These are phyloP conservation scores for Lomentospora prolificans DNA, from an alignment of 2,329 filamentous ascomycete genomes.

Conservation along the genomic window DNA sequence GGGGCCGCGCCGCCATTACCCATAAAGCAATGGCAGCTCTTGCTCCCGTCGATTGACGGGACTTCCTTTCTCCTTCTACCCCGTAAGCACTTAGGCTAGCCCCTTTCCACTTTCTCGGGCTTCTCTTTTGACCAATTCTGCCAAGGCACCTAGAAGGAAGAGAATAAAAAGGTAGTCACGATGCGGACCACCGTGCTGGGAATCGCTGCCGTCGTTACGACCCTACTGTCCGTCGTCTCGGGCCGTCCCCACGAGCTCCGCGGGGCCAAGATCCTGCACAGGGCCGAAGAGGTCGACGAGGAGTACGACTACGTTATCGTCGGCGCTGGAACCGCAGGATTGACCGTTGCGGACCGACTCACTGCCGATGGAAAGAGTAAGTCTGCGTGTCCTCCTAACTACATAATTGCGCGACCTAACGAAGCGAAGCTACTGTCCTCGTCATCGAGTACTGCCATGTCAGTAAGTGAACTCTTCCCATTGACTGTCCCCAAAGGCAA, in stretches of 20 bases:
- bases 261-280: conserved; percentile 1
- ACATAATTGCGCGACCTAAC: too few species aligned
- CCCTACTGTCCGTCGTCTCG: conserved; percentile 1
- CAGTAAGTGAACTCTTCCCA: conserved; percentile 3
- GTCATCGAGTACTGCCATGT: conserved; percentile 15
- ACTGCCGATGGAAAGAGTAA: conserved; percentile 20
- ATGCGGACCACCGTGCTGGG: background rate
- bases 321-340: conserved; percentile 23
- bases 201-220: conserved; percentile 1
- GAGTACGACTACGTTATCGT: conserved; percentile 21
- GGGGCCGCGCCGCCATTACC: too few species aligned
- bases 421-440: conserved; percentile 14
- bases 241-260: conserved; percentile 3
- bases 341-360: conserved; percentile 24
- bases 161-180: background rate
- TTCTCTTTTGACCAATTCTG: background rate
- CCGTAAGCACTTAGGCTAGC: background rate
- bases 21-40: background rate
- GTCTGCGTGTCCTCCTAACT: background rate
- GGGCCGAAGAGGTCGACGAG: conserved; percentile 2
- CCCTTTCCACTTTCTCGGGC: background rate
- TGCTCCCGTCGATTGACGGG: too few species aligned
- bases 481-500: background rate
- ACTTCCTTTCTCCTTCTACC: background rate
- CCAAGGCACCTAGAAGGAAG: background rate